phyloP scores from a whole-genome alignment of 768 basidiomycete species.

The Inosperma sp. region DNA sequence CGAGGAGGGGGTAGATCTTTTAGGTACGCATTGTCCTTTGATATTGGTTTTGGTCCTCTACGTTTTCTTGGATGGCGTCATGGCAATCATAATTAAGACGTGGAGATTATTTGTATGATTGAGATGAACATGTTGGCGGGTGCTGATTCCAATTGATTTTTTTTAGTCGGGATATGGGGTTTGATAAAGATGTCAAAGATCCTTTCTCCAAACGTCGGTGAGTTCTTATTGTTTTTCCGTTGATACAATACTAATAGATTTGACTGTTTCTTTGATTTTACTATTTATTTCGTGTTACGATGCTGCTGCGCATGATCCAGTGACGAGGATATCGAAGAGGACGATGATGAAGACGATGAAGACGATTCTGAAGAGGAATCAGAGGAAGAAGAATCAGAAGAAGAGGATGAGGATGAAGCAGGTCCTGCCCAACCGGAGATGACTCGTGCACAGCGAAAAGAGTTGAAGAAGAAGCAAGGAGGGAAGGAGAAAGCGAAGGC shows the following conservation, averaged over 20 bases:
- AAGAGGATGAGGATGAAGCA: constrained; percentile 40
- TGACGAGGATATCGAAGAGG: constrained; percentile 4
- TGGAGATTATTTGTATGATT: too few species aligned
- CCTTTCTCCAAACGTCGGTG: not conserved
- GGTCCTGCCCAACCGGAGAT: constrained; percentile 52
- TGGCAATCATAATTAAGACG: constrained; percentile 11
- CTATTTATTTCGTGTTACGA: not conserved
- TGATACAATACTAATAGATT: not conserved
- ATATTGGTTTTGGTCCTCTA: not conserved
- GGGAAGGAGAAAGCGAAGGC: constrained; percentile 39
- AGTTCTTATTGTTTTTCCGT: not conserved
- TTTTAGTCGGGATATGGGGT: constrained; percentile 53
- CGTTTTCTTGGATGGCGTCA: not conserved
- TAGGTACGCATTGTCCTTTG: constrained; percentile 42
- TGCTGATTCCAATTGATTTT: too few species aligned
- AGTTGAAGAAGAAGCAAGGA: constrained; percentile 78
- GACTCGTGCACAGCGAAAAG: constrained; percentile 66
- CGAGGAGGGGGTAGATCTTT: constrained; percentile 87
- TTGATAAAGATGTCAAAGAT: constrained; percentile 53
- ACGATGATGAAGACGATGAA: constrained; percentile 30
- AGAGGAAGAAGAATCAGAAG: constrained; percentile 43
- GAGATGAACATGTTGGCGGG: too few species aligned
- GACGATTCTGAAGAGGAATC: constrained; percentile 40
- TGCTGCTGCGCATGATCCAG: not conserved
- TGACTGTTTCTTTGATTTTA: not conserved